Percentiles rank a stretch among this genome's conserved stretches.
These are phyloP conservation scores for Pleurotus platypus DNA, from an alignment of 768 basidiomycete species.

Conservation along the genomic window DNA sequence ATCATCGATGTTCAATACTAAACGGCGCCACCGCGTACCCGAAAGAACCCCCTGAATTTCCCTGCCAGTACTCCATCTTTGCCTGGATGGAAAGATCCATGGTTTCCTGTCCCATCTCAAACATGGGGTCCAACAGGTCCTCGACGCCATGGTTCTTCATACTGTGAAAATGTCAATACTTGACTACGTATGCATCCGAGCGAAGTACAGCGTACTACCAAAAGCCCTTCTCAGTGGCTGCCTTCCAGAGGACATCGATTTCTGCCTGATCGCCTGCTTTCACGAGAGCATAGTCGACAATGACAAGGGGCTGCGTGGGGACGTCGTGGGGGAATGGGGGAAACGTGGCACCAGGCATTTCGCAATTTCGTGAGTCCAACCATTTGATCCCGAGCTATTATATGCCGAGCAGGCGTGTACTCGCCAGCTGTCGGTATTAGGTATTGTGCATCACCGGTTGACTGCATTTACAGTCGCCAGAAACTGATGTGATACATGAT, in stretches of 20 bases:
- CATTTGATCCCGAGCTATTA: background rate
- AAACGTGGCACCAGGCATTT: background rate
- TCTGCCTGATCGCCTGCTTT: constrained; percentile 29
- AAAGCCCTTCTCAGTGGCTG: constrained; percentile 42
- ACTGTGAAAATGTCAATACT: constrained; percentile 16
- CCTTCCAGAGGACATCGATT: constrained; percentile 35
- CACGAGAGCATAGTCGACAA: constrained; percentile 39
- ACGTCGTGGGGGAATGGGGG: constrained; percentile 39
- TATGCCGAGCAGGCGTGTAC: background rate
- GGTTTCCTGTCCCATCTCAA: constrained; percentile 36
- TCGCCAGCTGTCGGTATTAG: no score
- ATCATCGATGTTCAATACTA: background rate
- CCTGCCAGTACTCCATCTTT: constrained; percentile 40
- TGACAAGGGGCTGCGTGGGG: constrained; percentile 36
- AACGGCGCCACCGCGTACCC: constrained; percentile 22
- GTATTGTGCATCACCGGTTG: no score
- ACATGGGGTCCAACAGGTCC: constrained; percentile 33
- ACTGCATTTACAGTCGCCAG: no score
- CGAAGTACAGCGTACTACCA: constrained; percentile 37
- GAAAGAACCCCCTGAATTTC: constrained; percentile 34
- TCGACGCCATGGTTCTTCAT: constrained; percentile 42
- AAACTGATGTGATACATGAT: no score
- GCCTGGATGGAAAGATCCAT: constrained; percentile 38
- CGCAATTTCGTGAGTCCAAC: background rate
- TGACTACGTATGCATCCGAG: background rate